A percentile compares a stretch with the other conserved stretches of the same genome.
Evolutionary conservation across 331 rosid species (phyloP).

Genomic region (Rhamnella rubrinervis): DNA sequence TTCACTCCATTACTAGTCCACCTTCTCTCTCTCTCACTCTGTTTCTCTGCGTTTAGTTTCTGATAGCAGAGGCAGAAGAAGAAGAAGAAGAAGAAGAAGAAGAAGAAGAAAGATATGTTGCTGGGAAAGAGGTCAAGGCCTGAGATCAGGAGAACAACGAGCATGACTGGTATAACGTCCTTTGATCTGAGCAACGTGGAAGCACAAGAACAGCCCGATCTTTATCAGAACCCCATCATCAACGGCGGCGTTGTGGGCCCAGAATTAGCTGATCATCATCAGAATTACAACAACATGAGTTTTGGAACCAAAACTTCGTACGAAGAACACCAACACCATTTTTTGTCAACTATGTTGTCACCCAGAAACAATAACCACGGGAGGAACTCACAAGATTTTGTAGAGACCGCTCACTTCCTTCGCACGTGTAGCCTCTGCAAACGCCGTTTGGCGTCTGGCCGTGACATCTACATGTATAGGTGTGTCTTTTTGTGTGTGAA

Average conservation of each 20-base stretch:
- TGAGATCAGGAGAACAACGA: constrained; percentile 60
- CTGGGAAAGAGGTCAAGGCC: constrained; percentile 65
- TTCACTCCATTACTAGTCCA: constrained; percentile 4
- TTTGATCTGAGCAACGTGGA: constrained; percentile 34
- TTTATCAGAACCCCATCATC: not conserved
- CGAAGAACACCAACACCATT: constrained; percentile 10
- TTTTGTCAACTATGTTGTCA: constrained; percentile 9
- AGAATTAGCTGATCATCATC: not conserved
- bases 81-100: not conserved
- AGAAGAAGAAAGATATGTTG: constrained; percentile 42
- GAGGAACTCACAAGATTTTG: constrained; percentile 12
- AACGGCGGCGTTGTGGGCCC: not conserved
- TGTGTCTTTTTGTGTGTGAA: constrained; percentile 4
- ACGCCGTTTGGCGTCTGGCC: constrained; percentile 53
- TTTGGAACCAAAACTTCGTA: constrained; percentile 11
- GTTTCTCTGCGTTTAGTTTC: not conserved
- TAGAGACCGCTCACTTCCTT: constrained; percentile 59
- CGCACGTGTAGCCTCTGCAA: constrained; percentile 68
- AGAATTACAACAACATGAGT: constrained; percentile 3
- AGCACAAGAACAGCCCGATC: constrained; percentile 24
- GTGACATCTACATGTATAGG: constrained; percentile 93
- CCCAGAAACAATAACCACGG: constrained; percentile 24
- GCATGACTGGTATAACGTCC: constrained; percentile 55
- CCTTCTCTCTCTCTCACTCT: constrained; percentile 2
- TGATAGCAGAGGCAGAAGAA: not conserved